Evolutionary conservation across 371 early-diverging fungal species (phyloP).

Genomic region (Actinomucor elegans): DNA sequence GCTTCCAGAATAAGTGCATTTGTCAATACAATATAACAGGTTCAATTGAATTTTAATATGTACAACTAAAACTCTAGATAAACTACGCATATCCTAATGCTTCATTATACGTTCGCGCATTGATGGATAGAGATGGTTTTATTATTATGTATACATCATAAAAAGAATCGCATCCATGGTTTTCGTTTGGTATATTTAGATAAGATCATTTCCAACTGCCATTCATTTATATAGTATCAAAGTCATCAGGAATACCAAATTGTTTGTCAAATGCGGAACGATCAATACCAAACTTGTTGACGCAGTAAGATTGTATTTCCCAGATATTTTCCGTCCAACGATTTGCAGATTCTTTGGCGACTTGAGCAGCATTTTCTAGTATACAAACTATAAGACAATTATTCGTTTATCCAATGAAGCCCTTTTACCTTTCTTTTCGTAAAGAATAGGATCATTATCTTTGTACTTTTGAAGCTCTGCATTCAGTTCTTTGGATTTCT

Average conservation of each 20-base stretch:
- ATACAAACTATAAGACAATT: background rate
- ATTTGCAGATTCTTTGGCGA: slow-evolving; percentile 78
- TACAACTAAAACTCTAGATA: too few species aligned
- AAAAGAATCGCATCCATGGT: too few species aligned
- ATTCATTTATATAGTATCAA: slow-evolving; percentile 56
- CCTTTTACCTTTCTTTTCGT: slow-evolving; percentile 60
- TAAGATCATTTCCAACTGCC: too few species aligned
- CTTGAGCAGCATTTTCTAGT: slow-evolving; percentile 55
- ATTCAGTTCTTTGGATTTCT: slow-evolving; percentile 34
- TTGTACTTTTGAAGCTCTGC: slow-evolving; percentile 62
- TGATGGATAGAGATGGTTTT: too few species aligned
- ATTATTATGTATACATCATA: too few species aligned
- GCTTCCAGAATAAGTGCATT: too few species aligned
- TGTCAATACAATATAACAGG: too few species aligned
- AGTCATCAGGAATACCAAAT: slow-evolving; percentile 80
- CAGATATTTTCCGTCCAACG: slow-evolving; percentile 96
- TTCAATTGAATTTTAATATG: too few species aligned
- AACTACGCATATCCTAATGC: too few species aligned
- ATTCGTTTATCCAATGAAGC: background rate
- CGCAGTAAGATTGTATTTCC: slow-evolving; percentile 80
- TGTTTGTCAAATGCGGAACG: slow-evolving; percentile 66
- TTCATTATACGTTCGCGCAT: too few species aligned
- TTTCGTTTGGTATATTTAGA: too few species aligned
- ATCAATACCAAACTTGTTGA: slow-evolving; percentile 76
- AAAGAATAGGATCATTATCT: slow-evolving; percentile 79